phyloP scores from a whole-genome alignment of 106 monocot genomes.

The Hemerocallis citrina region DNA sequence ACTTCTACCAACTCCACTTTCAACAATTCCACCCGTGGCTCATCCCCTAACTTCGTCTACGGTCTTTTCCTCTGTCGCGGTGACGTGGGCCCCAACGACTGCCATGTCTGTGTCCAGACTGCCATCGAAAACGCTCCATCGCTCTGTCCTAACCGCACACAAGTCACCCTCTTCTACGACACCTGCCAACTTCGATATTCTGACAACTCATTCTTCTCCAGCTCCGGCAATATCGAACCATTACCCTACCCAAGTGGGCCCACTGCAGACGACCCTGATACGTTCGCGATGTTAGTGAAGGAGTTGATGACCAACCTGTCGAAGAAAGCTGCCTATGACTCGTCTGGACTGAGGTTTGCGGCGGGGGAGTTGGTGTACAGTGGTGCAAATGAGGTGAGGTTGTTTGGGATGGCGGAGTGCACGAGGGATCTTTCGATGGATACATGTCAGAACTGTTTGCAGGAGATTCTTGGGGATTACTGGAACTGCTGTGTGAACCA shows the following conservation, averaged over 20 bases:
- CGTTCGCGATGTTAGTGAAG: background rate
- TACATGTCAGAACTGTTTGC: conserved; percentile 13
- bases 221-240: no score
- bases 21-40: no score
- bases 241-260: background rate
- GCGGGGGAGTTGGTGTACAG: background rate
- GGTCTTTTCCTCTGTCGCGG: no score
- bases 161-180: conserved; percentile 16
- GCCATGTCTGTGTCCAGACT: no score
- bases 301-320: conserved; percentile 3
- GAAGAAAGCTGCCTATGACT: background rate
- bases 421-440: conserved; percentile 6
- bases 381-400: background rate
- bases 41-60: no score
- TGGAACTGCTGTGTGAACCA: background rate
- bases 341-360: background rate
- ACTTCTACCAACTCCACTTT: no score
- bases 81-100: no score
- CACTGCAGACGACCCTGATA: background rate
- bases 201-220: conserved; percentile 8
- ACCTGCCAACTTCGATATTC: conserved; percentile 24
- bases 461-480: background rate
- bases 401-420: conserved; percentile 30
- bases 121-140: background rate
- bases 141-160: background rate